Conservation (phyloP, 176 grass and related monocot species). For the Carex cristatella region DNA sequence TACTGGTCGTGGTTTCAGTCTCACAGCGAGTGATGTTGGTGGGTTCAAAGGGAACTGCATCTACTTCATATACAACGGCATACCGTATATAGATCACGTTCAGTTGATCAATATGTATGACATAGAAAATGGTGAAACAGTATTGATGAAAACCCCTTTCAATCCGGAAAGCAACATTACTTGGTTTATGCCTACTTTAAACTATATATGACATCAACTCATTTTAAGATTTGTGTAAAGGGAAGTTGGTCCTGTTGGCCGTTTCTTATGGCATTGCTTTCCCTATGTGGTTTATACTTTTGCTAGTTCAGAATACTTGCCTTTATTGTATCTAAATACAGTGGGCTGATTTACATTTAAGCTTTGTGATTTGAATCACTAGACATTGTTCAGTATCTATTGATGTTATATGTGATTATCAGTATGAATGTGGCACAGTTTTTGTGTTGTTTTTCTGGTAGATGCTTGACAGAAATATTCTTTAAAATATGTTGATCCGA, state of each 20-base stretch:
- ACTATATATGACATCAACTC: background rate
- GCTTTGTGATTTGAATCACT: too few relatives aligned
- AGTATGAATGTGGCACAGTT: too few relatives aligned
- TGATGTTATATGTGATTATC: too few relatives aligned
- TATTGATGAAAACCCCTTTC: background rate
- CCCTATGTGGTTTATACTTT: too few relatives aligned
- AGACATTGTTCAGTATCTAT: too few relatives aligned
- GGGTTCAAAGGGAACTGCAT: background rate
- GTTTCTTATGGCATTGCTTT: background rate
- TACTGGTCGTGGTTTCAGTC: background rate
- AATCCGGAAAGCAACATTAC: background rate
- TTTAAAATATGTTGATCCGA: too few relatives aligned
- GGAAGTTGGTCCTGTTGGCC: background rate
- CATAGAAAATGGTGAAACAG: background rate
- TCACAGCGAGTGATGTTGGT: background rate
- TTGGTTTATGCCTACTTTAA: slow-evolving; percentile 3
- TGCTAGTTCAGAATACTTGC: too few relatives aligned
- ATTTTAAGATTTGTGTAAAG: background rate
- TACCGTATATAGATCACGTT: background rate
- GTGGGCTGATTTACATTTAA: too few relatives aligned
- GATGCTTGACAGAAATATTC: too few relatives aligned
- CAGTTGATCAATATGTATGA: background rate
- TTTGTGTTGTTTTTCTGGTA: too few relatives aligned
- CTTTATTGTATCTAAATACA: too few relatives aligned
- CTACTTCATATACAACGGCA: background rate